Evolutionary conservation across 2,329 filamentous ascomycete genomes (phyloP).

Genomic region (Fusarium subtropicale): DNA sequence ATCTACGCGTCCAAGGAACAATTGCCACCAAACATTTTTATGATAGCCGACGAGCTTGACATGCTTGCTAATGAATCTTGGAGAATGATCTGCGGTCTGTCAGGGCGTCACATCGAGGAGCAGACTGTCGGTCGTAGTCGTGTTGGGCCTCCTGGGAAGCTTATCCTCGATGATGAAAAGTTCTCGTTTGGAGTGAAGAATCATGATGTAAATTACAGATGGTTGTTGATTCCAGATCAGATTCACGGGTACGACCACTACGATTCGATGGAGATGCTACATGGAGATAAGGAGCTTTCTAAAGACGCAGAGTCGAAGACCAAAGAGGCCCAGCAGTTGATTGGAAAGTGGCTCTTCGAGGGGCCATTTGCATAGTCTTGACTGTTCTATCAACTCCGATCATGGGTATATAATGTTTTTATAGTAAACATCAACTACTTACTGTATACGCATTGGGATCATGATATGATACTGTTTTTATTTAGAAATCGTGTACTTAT

Average conservation of each 20-base stretch:
- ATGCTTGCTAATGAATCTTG: conserved; percentile 20
- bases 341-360: conserved; percentile 25
- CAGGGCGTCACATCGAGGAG: background rate
- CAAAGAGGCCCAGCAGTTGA: conserved; percentile 15
- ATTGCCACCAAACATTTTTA: conserved; percentile 10
- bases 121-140: conserved; percentile 6
- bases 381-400: background rate
- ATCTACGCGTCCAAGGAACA: conserved; percentile 9
- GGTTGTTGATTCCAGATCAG: conserved; percentile 31
- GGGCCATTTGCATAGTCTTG: conserved; percentile 46
- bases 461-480: background rate
- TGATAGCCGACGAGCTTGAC: conserved; percentile 22
- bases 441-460: background rate
- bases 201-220: conserved; percentile 3
- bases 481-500: background rate
- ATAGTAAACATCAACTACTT: background rate
- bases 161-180: conserved; percentile 26
- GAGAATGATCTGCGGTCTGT: conserved; percentile 21
- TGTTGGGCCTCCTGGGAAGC: background rate
- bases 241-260: conserved; percentile 29
- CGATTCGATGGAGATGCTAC: background rate
- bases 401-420: background rate
- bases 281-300: conserved; percentile 7
- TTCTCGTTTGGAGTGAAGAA: conserved; percentile 18
- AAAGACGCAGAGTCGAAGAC: conserved; percentile 22